Percentiles rank a stretch among this genome's conserved stretches.
Evolutionary conservation across 1,284 basidiomycete species (phyloP).

Genomic region (Papiliotrema laurentii): DNA sequence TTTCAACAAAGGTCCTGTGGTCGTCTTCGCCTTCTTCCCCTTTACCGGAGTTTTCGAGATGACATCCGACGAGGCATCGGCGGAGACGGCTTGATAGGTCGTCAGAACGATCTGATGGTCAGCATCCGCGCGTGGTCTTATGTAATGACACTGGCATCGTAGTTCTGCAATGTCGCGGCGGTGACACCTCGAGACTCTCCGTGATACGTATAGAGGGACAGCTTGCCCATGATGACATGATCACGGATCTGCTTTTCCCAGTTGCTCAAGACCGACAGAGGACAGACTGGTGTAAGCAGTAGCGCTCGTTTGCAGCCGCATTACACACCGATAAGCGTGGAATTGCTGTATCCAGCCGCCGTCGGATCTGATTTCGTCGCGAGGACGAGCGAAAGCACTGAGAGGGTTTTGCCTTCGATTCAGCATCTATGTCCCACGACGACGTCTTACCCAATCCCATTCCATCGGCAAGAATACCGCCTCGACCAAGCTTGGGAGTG

Average conservation of each 20-base stretch:
- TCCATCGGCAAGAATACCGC: slow-evolving; percentile 79
- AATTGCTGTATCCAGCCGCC: slow-evolving; percentile 54
- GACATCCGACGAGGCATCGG: slow-evolving; percentile 12
- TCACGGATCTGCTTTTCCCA: slow-evolving; percentile 85
- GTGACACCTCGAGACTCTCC: slow-evolving; percentile 57
- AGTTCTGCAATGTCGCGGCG: slow-evolving; percentile 58
- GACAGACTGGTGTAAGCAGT: slow-evolving; percentile 59
- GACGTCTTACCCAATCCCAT: slow-evolving; percentile 61
- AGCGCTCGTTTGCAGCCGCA: too few species aligned
- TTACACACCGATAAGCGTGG: slow-evolving; percentile 71
- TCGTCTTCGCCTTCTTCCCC: slow-evolving; percentile 31
- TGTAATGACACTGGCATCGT: slow-evolving; percentile 53
- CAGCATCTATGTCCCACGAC: background rate
- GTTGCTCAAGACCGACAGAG: slow-evolving; percentile 80
- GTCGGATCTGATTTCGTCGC: slow-evolving; percentile 65
- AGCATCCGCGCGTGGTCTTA: background rate
- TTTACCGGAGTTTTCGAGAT: slow-evolving; percentile 16
- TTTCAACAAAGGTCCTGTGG: slow-evolving; percentile 57
- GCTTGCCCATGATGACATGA: slow-evolving; percentile 59
- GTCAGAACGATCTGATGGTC: slow-evolving; percentile 64
- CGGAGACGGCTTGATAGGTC: slow-evolving; percentile 66
- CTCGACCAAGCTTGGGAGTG: slow-evolving; percentile 66
- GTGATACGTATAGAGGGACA: slow-evolving; percentile 65
- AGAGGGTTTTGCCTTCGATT: slow-evolving; percentile 67
- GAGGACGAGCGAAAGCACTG: slow-evolving; percentile 69